Base-by-base conservation (phyloP, 495 filamentous ascomycete species). In the Cladorrhinum samala region DNA sequence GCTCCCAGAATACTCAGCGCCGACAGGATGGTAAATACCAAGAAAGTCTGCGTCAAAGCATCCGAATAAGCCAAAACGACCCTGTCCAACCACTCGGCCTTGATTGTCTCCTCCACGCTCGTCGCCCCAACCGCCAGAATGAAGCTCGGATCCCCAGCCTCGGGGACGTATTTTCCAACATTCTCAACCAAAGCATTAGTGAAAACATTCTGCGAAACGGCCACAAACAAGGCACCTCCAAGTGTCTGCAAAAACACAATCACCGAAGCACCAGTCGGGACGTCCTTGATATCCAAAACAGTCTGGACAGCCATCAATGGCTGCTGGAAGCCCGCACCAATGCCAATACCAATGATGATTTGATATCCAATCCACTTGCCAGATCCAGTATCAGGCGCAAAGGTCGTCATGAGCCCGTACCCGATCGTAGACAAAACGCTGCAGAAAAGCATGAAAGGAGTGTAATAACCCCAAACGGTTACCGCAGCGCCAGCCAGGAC, bases 341-440 rank as follows among this genome's bases (percentile, higher is more conserved):
- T 54, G 3, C 89, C 89, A 9, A 78, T 68, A 39, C 89, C 89
- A 50, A 80, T 78, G 2, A 92, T 51, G 33, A 83, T 74, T 59
- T 91, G 88, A 56, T 79, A 93, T 0, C 90, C 88, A 52, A 93
- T 87, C 90, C 90, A 95, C 23, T 62, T 69, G 0, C 68, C 56
- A n/a, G 72, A 56, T 8, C 66, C 62, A 0, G 81, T 83, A 61
- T 82, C 69, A 0, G 76, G 66, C 14, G 75, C 58, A 18, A 86
- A 82, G 0, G 83, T 92, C 1, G 76, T 78, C 2, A 92, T 61
- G 4, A 95, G 74, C 0, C 88, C 91, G 2, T 77, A 80, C 17
- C 87, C 90, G 58, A 91, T 70, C 5, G 85, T 63, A 40, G 75
- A 67, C 20, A 94, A 44, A 27, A 83, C 67, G 3, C 82, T 69